Evolutionary conservation across 768 basidiomycete species (phyloP), one percentile per base, ranked within the genome.

Genomic region (Harrya chromipes): DNA sequence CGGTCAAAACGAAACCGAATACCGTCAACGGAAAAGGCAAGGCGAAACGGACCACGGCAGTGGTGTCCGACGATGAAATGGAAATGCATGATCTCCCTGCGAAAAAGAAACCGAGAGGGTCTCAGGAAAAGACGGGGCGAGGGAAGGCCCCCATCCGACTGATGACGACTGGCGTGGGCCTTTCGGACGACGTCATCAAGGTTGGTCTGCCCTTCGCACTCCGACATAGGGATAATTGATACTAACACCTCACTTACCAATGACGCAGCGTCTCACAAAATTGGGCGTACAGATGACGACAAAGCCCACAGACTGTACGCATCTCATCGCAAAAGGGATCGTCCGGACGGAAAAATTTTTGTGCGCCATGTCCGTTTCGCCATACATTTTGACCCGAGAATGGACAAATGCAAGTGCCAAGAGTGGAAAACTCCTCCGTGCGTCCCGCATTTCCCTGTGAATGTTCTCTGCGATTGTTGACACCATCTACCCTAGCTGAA

Each of bases 261-360:
- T 34, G 19, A 4, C 12, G 38, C 50, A 93, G 91, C 69, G 67
- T 4, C 65, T 94, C 31, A 67, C 64, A 1, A 82, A 79, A 58
- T 65, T 94, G 1, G 92, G 91, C 0, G 84, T 80, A 8, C 82
- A 78, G 54, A 71, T 83, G 49, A 81, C 82, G 8, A 74, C 76
- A 2, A 77, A 81, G 29, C 74, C 85, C 0, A 60, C 66, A 1
- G 83, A 90, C 46, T 90, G 86, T 59, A 95, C 91, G 0, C 90
- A 94, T 68, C 75, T 97, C 12, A 66, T 95, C 40, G 80, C 82
- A 10, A 79, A 77, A 29, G 72, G 74, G 23, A 72, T 94, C 21
- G 81, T 85, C 6, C 80, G 93, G 5, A 95, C 94, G 1, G 88
- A 93, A 62, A 97, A 95, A 65, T 87, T 95, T 62, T 73, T 97